Conservation (phyloP, 73 alveolate genomes). For the Durusdinium trenchii region DNA sequence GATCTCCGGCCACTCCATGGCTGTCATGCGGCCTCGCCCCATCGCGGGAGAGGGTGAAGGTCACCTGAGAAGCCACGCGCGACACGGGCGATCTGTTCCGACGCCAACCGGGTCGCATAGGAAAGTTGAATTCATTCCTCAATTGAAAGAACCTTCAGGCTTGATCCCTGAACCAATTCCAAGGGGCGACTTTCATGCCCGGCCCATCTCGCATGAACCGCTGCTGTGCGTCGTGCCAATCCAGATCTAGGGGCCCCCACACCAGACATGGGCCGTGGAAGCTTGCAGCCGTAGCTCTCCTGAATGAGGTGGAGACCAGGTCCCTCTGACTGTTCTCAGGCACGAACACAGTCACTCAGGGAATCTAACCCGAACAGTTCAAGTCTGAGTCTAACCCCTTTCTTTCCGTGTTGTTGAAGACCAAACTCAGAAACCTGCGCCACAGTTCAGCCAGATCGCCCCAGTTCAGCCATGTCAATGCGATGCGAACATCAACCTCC, state of each 20-base stretch:
- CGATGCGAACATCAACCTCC: not conserved
- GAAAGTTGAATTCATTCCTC: too few species aligned
- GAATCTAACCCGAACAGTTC: too few species aligned
- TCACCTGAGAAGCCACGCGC: not conserved
- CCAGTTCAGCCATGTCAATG: not conserved
- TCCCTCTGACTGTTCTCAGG: not conserved
- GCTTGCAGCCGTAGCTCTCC: constrained; percentile 68
- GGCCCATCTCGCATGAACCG: not conserved
- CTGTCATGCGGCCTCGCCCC: not conserved
- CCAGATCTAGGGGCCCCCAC: not conserved
- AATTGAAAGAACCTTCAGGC: too few species aligned
- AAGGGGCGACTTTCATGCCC: not conserved
- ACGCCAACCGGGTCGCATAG: too few species aligned
- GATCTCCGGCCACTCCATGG: too few species aligned
- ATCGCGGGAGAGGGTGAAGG: constrained; percentile 30
- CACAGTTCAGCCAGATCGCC: too few species aligned
- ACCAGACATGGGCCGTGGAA: constrained; percentile 94
- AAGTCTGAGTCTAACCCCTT: too few species aligned
- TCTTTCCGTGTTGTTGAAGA: too few species aligned
- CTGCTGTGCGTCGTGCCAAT: not conserved
- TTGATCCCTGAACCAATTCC: too few species aligned
- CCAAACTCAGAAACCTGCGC: too few species aligned
- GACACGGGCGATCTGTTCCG: too few species aligned
- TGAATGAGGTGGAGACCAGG: not conserved
- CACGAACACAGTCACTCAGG: too few species aligned